Conservation (phyloP, 768 basidiomycete genomes). For the Xanthoconium stramineum region DNA sequence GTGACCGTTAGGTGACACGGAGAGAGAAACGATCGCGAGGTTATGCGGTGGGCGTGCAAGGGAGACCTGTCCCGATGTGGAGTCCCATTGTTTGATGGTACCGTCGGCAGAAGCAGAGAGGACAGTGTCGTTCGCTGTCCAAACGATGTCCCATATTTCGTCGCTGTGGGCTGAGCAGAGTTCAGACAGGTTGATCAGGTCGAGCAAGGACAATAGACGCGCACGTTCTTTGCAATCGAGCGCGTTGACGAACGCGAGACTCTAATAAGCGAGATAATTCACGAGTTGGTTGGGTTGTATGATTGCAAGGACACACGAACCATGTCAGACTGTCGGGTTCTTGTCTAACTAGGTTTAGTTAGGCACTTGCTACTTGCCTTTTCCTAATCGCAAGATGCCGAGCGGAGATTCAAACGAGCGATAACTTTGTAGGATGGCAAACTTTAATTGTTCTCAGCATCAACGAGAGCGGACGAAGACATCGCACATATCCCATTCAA, state of each 20-base stretch:
- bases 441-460: conserved; percentile 66
- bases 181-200: conserved; percentile 9
- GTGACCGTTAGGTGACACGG: conserved; percentile 62
- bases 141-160: conserved; percentile 74
- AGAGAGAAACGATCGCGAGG: conserved; percentile 81
- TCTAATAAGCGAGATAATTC: conserved; percentile 40
- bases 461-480: conserved; percentile 97
- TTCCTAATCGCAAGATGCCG: conserved; percentile 41
- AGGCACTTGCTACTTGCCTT: no score
- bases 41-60: conserved; percentile 69
- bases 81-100: conserved; percentile 68
- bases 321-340: conserved; percentile 12
- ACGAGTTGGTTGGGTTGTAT: conserved; percentile 1
- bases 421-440: conserved; percentile 33
- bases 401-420: conserved; percentile 49
- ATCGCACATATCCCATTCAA: conserved; percentile 36
- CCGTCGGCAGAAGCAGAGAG: conserved; percentile 80
- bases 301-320: conserved; percentile 23
- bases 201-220: conserved; percentile 11
- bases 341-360: not conserved
- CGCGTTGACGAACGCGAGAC: conserved; percentile 69
- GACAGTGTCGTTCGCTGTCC: conserved; percentile 63
- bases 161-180: conserved; percentile 63
- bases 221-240: conserved; percentile 78
- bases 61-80: conserved; percentile 60